Conservation (phyloP, 352 stramenopile genomes). For the Phytophthora syringae region DNA sequence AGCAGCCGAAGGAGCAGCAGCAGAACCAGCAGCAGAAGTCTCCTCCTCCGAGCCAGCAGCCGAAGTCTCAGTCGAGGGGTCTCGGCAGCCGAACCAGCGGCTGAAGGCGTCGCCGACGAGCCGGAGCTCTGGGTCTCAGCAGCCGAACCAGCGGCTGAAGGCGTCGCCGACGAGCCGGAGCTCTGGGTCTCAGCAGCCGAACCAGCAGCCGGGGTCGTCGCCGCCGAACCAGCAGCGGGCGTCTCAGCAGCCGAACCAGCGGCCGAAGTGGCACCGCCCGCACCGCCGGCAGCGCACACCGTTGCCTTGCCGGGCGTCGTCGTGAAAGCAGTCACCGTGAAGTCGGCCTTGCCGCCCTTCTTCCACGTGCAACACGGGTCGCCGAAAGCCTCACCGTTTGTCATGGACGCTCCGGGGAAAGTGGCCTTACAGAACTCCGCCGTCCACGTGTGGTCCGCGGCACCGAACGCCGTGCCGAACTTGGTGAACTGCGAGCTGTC, state of each 20-base stretch:
- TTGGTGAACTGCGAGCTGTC: slow-evolving; percentile 44
- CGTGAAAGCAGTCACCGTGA: slow-evolving; percentile 28
- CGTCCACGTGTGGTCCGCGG: slow-evolving; percentile 34
- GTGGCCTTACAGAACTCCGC: slow-evolving; percentile 25
- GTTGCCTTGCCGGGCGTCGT: slow-evolving; percentile 21
- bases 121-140: too few relatives aligned
- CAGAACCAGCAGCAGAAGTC: too few relatives aligned
- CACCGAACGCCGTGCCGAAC: slow-evolving; percentile 44
- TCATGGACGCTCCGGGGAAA: slow-evolving; percentile 39
- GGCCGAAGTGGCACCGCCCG: background rate
- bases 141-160: slow-evolving; percentile 5
- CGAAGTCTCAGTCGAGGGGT: too few relatives aligned
- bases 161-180: background rate
- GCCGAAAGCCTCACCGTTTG: slow-evolving; percentile 52
- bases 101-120: too few relatives aligned
- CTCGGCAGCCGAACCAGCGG: too few relatives aligned
- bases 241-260: too few relatives aligned
- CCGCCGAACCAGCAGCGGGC: too few relatives aligned
- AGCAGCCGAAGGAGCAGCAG: too few relatives aligned
- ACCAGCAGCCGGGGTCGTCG: slow-evolving; percentile 2
- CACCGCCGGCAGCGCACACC: slow-evolving; percentile 22
- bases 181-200: background rate
- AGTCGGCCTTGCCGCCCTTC: slow-evolving; percentile 42
- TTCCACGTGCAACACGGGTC: slow-evolving; percentile 65
- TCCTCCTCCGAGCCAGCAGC: too few relatives aligned